Evolutionary conservation across 1,139 yeast species (phyloP), one percentile per base, ranked within the genome.

Genomic region (Blastobotrys proliferans): DNA sequence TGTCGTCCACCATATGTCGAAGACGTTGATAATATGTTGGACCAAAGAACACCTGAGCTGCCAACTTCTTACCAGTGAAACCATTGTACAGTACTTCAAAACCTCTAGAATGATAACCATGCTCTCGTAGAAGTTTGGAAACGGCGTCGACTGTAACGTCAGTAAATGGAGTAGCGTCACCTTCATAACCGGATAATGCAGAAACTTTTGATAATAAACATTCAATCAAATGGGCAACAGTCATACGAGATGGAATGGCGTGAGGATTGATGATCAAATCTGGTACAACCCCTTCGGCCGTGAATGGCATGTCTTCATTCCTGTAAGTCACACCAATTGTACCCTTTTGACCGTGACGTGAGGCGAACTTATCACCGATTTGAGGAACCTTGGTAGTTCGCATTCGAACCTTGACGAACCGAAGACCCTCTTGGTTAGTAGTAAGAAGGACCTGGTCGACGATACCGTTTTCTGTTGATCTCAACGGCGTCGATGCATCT

Each of bases 201-300:
- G 97, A 92, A 37, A 94, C 97, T 69, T 94, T 92, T 43, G 95
- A 84, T 58, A 94, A 74, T 63, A 92, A 73, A 81, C 98, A 94
- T 70, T 92, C 99, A 68, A 92, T 92, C 72, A 92, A 83, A 75
- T 94, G 98, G 46, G 98, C 99, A 49, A 92, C 98, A 39, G 99
- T 92, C 99, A 92, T 92, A 77, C 99, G 97, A 47, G 98, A 92
- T 56, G 99, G 99, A 77, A 92, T 92, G 62, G 98, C 98, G 69
- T 92, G 99, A 0, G 99, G 99, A 66, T 92, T 92, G 65, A 92
- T 92, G 59, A 92, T 86, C 63, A 92, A 76, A 70, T 92, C 99
- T 4, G 99, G 99, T 27, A 90, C 97, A 62, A 90, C 69, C 64
- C 99, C 99, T 67, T 92, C 94, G 2, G 86, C 74, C n/a, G 95